Base-by-base conservation (phyloP, 2,329 filamentous ascomycete genomes). In the Parastagonospora avenae region DNA sequence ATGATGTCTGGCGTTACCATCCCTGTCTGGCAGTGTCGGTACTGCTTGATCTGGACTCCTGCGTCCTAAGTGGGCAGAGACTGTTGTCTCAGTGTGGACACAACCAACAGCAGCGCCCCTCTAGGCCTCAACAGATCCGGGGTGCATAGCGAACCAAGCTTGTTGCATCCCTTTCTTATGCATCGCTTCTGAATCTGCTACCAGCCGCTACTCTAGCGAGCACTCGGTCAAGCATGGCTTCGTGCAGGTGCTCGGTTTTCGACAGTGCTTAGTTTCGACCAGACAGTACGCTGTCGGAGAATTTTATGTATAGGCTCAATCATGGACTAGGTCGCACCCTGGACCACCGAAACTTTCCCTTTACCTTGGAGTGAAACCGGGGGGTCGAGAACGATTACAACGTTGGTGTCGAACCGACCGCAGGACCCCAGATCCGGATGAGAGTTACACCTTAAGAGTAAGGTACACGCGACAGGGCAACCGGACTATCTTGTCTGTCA, bases 101-200 rank as follows among this genome's bases (percentile, higher is more conserved):
- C 46, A 45, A 24, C 46, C 55, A 51, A 49, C 46, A 32, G 29
- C 30, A 32, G 40, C 19, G 27, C 24, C 19, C 11, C 4, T 50
- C 42, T 40, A 32, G 41, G 42, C 45, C 56, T 61, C 56, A 56
- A 59, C 48, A 54, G 50, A 56, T 56, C 57, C 52, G 57, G 54
- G 52, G 54, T 58, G 48, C 59, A 62, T 60, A 29, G 27, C 43
- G 42, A 36, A 51, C 46, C 49, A 28, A 19, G 27, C 46, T 48
- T 46, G 45, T 55, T 54, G 52, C 37, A 54, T 41, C 12, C 24
- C 11, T 19, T 24, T 14, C 35, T 37, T 8, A 28, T 42, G 50
- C 19, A 39, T 36, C 40, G 47, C 35, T 36, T 37, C 31, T 32
- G 24, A 12, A 12, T 31, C 32, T 50, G 42, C 19, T 31, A 40